These are phyloP conservation scores for Pseudogymnoascus sp. DNA, from an alignment of 2,329 filamentous ascomycete species.

Conservation along the genomic window DNA sequence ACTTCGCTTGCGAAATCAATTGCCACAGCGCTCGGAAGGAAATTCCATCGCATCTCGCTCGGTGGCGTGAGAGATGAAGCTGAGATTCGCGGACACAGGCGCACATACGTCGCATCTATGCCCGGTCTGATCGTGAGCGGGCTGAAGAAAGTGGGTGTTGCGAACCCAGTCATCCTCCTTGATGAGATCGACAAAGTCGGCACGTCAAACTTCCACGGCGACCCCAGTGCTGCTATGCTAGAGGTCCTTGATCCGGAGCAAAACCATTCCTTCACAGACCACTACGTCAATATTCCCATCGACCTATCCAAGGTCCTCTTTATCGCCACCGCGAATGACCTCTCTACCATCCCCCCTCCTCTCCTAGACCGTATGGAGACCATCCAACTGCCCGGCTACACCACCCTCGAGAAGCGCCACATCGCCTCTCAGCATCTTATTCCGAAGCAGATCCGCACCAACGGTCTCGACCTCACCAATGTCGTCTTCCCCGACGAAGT, in stretches of 20 bases:
- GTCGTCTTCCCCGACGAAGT: conserved; percentile 74
- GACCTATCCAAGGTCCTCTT: conserved; percentile 96
- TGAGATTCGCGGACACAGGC: conserved; percentile 87
- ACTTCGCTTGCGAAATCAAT: conserved; percentile 92
- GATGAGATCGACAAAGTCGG: conserved; percentile 99
- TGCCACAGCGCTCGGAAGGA: conserved; percentile 81
- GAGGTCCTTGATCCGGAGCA: conserved; percentile 97
- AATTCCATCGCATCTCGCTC: conserved; percentile 94
- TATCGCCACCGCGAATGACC: conserved; percentile 90
- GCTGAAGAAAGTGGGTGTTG: conserved; percentile 87
- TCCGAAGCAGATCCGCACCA: conserved; percentile 88
- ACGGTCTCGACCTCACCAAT: conserved; percentile 71
- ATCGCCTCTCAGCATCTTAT: conserved; percentile 92
- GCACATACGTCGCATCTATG: conserved; percentile 99
- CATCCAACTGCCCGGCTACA: conserved; percentile 89
- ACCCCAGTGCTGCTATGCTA: conserved; percentile 94
- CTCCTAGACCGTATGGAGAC: conserved; percentile 96
- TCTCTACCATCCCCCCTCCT: conserved; percentile 92
- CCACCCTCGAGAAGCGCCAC: conserved; percentile 91
- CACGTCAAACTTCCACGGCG: conserved; percentile 83
- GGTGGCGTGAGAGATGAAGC: conserved; percentile 94
- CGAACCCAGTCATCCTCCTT: conserved; percentile 89
- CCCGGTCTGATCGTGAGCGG: conserved; percentile 91
- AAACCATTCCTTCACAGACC: conserved; percentile 89
- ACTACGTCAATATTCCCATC: conserved; percentile 92